A percentile compares a stretch with the other conserved stretches of the same genome.
Evolutionary conservation across 140 eudicot species (phyloP).

Genomic region (Stevia rebaudiana): DNA sequence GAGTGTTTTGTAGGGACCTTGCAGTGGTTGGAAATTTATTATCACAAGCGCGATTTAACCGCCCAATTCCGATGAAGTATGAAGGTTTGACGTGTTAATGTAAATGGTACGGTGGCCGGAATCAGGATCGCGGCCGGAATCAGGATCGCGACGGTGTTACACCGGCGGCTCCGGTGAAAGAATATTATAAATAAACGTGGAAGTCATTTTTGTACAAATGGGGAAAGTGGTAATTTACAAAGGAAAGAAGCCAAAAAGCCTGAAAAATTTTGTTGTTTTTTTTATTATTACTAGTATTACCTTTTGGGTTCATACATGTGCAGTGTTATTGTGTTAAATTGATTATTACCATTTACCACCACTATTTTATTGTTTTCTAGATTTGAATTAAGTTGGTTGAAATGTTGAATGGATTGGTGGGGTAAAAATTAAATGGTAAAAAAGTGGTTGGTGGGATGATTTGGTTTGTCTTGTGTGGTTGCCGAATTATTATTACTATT

Average conservation of each 20-base stretch:
- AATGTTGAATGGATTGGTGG: no score
- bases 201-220: conserved; percentile 48
- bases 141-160: background rate
- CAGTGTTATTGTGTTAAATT: no score
- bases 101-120: background rate
- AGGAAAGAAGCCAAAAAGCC: conserved; percentile 31
- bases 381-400: no score
- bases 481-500: conserved; percentile 16
- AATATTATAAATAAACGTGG: conserved; percentile 24
- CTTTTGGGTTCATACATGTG: conserved; percentile 36
- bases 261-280: conserved; percentile 55
- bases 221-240: conserved; percentile 23
- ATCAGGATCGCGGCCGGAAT: background rate
- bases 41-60: conserved; percentile 72
- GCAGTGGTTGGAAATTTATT: conserved; percentile 80
- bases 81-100: conserved; percentile 78
- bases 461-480: conserved; percentile 29
- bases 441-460: conserved; percentile 20
- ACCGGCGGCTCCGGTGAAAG: background rate
- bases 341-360: background rate
- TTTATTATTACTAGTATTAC: conserved; percentile 23
- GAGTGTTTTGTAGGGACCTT: conserved; percentile 92
- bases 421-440: conserved; percentile 22
- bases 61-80: conserved; percentile 62
- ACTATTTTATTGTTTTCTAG: no score